Percentiles rank a stretch among this genome's conserved stretches.
phyloP scores from a whole-genome alignment of 2,329 filamentous ascomycete genomes.

The Aspergillus fijiensis region DNA sequence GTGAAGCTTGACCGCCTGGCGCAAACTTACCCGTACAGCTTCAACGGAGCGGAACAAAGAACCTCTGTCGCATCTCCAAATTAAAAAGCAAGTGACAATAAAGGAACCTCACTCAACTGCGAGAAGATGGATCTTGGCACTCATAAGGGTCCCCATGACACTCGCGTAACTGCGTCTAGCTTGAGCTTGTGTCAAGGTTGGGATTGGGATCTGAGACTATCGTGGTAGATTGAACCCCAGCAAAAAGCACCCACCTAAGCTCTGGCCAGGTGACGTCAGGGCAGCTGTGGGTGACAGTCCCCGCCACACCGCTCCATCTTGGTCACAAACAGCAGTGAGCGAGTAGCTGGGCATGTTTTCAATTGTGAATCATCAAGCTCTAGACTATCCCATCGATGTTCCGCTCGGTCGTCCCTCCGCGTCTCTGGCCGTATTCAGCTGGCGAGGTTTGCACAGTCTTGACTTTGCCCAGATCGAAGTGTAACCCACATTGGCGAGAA shows the following conservation, averaged over 20 bases:
- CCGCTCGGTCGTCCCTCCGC: neutral
- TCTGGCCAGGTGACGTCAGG: slow-evolving; percentile 23
- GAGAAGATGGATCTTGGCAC: too few species aligned
- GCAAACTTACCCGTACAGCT: neutral
- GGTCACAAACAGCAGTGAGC: neutral
- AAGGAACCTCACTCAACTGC: too few species aligned
- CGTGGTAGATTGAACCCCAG: neutral
- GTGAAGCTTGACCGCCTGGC: slow-evolving; percentile 28
- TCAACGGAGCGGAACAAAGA: neutral
- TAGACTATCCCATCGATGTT: neutral
- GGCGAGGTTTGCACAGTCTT: neutral
- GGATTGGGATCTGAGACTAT: neutral
- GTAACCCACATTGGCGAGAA: neutral
- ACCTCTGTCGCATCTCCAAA: neutral
- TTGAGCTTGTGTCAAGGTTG: neutral
- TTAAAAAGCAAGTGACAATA: too few species aligned
- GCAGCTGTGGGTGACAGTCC: neutral
- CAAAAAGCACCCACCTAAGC: slow-evolving; percentile 4
- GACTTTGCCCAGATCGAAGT: neutral
- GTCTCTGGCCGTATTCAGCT: neutral
- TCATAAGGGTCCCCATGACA: too few species aligned
- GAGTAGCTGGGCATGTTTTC: neutral
- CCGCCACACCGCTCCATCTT: slow-evolving; percentile 21
- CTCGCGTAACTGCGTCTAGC: neutral
- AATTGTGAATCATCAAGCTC: neutral